Evolutionary conservation across 345 rosid genomes (phyloP).

Genomic region (Orychophragmus violaceus): DNA sequence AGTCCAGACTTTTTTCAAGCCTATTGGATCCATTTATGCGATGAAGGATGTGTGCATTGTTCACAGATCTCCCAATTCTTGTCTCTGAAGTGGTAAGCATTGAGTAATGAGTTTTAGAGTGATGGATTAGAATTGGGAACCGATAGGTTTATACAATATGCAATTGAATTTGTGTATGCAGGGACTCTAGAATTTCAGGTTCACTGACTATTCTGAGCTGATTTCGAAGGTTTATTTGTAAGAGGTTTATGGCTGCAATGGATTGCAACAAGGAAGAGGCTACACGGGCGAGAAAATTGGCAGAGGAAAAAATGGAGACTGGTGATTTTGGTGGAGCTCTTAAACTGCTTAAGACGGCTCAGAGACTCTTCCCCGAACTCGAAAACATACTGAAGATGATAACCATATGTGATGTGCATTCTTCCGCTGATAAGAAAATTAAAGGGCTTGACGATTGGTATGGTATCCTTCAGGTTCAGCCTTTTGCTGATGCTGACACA

Average conservation of each 20-base stretch:
- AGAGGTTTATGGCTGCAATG: constrained; percentile 35
- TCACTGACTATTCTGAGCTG: constrained; percentile 2
- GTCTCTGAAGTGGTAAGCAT: constrained; percentile 13
- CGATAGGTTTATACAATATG: not conserved
- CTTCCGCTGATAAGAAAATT: constrained; percentile 46
- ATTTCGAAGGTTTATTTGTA: not conserved
- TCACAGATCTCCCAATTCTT: not conserved
- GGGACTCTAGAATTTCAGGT: constrained; percentile 1
- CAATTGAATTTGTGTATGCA: constrained; percentile 8
- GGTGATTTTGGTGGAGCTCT: constrained; percentile 59
- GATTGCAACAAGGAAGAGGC: constrained; percentile 96
- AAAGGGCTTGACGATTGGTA: constrained; percentile 75
- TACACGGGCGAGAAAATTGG: constrained; percentile 51
- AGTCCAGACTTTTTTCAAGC: not conserved
- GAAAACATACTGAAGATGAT: constrained; percentile 54
- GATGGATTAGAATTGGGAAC: not conserved
- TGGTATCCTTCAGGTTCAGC: constrained; percentile 65
- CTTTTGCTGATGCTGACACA: constrained; percentile 44
- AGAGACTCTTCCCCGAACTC: constrained; percentile 53
- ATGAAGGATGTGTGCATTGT: not conserved
- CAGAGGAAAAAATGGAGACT: constrained; percentile 53
- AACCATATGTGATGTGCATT: constrained; percentile 74
- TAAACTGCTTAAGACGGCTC: constrained; percentile 51
- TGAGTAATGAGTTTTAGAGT: not conserved
- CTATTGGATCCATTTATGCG: not conserved